phyloP scores from a whole-genome alignment of 2,329 filamentous ascomycete genomes.

The Geosmithia flava region DNA sequence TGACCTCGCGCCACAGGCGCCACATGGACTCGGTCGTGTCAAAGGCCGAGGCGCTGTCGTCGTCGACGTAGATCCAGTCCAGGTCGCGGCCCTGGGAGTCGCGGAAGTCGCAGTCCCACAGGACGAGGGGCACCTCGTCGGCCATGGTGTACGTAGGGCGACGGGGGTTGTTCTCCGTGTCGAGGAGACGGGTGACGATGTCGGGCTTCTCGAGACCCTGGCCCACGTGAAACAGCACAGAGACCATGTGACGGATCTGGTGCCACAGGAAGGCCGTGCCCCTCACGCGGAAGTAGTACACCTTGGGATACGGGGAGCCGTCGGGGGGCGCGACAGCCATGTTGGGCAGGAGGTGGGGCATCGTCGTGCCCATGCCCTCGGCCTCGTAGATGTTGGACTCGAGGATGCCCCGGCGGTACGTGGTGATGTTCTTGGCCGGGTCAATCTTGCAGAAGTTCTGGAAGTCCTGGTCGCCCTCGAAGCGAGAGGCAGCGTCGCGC shows the following conservation, averaged over 20 bases:
- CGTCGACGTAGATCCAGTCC: conserved; percentile 66
- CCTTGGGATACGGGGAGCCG: conserved; percentile 34
- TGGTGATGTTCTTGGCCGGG: conserved; percentile 75
- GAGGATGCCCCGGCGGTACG: conserved; percentile 69
- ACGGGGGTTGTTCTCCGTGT: conserved; percentile 57
- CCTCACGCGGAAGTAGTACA: conserved; percentile 81
- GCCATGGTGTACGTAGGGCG: conserved; percentile 86
- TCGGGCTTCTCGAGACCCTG: conserved; percentile 72
- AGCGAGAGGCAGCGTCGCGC: conserved; percentile 66
- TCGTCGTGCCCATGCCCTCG: conserved; percentile 37
- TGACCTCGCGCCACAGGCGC: conserved; percentile 69
- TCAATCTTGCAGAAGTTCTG: conserved; percentile 96
- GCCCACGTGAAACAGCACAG: conserved; percentile 80
- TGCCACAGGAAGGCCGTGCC: conserved; percentile 96
- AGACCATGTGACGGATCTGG: conserved; percentile 92
- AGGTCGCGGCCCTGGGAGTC: background rate
- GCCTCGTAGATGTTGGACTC: conserved; percentile 69
- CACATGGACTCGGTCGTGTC: conserved; percentile 61
- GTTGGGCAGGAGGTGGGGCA: conserved; percentile 39
- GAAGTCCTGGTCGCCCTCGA: conserved; percentile 83
- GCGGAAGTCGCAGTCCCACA: conserved; percentile 91
- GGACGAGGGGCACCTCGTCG: conserved; percentile 74
- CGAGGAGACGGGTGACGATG: conserved; percentile 62
- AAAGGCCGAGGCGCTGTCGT: conserved; percentile 35
- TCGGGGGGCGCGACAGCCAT: conserved; percentile 8